These are phyloP conservation scores for Alternaria brassicae DNA, from an alignment of 2,329 filamentous ascomycete genomes.

Conservation along the genomic window DNA sequence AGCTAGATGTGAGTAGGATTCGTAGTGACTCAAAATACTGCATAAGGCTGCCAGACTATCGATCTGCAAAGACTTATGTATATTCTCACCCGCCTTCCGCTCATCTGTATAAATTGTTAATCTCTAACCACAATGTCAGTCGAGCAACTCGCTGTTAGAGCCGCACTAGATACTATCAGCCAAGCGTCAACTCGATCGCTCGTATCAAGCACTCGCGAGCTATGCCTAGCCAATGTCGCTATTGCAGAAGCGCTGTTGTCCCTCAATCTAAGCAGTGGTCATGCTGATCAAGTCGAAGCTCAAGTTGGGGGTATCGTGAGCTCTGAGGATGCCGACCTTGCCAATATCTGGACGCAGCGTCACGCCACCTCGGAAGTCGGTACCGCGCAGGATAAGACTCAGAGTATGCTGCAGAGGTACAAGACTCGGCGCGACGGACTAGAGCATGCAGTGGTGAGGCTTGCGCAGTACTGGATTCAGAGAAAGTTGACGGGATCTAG, in stretches of 20 bases:
- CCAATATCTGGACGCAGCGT: not conserved
- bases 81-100: not conserved
- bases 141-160: not conserved
- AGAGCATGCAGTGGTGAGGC: not conserved
- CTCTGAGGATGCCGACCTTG: not conserved
- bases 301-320: not conserved
- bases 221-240: conserved; percentile 12
- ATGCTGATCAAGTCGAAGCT: conserved; percentile 4
- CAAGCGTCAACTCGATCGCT: not conserved
- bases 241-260: conserved; percentile 10
- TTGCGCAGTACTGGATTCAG: conserved; percentile 10
- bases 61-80: not conserved
- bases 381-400: not conserved
- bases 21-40: conserved; percentile 4
- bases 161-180: conserved; percentile 5
- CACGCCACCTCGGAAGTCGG: not conserved
- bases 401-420: not conserved
- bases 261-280: not conserved
- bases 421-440: not conserved
- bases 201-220: not conserved
- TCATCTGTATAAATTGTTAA: conserved; percentile 1
- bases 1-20: not conserved
- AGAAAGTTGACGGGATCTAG: not conserved
- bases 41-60: not conserved
- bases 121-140: conserved; percentile 4